These are phyloP conservation scores for Xerocomellus dryophilus DNA, from an alignment of 768 basidiomycete genomes.

Conservation along the genomic window DNA sequence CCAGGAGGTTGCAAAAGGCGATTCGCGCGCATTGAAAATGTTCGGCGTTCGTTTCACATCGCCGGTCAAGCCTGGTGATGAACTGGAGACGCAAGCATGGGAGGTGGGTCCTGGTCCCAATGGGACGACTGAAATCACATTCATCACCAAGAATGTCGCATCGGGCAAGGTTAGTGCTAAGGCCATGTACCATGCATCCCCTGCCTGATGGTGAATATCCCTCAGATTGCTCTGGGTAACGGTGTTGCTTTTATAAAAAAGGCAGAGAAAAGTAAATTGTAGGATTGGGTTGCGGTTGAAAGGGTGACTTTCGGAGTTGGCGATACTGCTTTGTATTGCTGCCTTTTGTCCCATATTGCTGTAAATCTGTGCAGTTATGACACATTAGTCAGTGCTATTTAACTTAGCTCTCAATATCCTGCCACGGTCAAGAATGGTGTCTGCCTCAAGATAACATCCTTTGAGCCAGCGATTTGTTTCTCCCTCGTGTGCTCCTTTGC, in stretches of 20 bases:
- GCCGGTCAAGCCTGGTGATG: constrained; percentile 81
- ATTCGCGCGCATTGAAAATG: constrained; percentile 59
- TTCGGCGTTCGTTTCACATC: constrained; percentile 78
- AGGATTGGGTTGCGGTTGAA: neutral
- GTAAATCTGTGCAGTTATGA: neutral
- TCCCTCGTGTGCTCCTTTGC: constrained; percentile 37
- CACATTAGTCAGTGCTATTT: constrained; percentile 1
- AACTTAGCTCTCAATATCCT: constrained; percentile 45
- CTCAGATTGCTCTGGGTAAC: constrained; percentile 51
- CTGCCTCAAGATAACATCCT: constrained; percentile 77
- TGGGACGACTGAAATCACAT: constrained; percentile 57
- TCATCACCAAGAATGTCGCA: constrained; percentile 57
- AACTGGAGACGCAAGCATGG: constrained; percentile 76
- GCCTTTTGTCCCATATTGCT: neutral
- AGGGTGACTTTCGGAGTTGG: neutral
- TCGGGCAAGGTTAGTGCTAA: constrained; percentile 50
- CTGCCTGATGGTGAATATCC: neutral
- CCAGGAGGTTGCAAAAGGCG: constrained; percentile 55
- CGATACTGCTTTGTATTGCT: neutral
- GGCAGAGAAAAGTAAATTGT: constrained; percentile 44
- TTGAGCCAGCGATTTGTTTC: constrained; percentile 82
- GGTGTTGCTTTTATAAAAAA: constrained; percentile 66
- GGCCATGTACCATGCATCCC: neutral
- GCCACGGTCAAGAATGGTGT: constrained; percentile 57
- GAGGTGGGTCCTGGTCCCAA: constrained; percentile 65